A percentile compares a stretch with the other conserved stretches of the same genome.
These are phyloP conservation scores for Pisolithus marmoratus DNA, from an alignment of 768 basidiomycete genomes.

Conservation along the genomic window DNA sequence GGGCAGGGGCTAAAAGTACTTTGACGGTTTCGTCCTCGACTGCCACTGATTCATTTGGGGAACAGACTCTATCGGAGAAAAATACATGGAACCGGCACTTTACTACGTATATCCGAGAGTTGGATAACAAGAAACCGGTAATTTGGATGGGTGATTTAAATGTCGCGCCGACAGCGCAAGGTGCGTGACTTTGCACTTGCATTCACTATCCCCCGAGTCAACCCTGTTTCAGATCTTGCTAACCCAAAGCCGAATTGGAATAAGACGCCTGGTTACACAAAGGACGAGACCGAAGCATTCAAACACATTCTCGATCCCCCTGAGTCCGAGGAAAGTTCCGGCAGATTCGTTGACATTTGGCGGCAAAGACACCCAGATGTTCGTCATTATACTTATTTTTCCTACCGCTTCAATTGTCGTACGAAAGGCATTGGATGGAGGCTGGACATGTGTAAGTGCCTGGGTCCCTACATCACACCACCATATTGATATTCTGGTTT, in stretches of 20 bases:
- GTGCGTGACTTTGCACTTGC: conserved; percentile 27
- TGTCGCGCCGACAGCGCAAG: conserved; percentile 72
- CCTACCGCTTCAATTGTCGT: conserved; percentile 77
- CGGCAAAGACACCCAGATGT: conserved; percentile 58
- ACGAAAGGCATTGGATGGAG: conserved; percentile 83
- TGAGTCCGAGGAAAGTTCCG: conserved; percentile 26
- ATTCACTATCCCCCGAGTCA: neutral
- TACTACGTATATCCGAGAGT: conserved; percentile 58
- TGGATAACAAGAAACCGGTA: conserved; percentile 77
- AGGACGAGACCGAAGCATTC: conserved; percentile 74
- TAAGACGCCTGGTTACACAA: conserved; percentile 81
- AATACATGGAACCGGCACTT: conserved; percentile 79
- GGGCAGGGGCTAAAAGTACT: conserved; percentile 68
- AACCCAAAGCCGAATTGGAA: conserved; percentile 79
- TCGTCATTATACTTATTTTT: conserved; percentile 82
- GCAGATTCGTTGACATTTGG: conserved; percentile 77
- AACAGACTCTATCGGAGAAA: conserved; percentile 69
- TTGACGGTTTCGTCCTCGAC: neutral
- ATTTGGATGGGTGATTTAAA: conserved; percentile 89
- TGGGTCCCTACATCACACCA: neutral
- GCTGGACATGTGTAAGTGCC: conserved; percentile 70
- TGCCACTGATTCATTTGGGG: neutral
- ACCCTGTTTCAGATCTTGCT: conserved; percentile 46
- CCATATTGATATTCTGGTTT: conserved; percentile 1
- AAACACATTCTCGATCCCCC: conserved; percentile 58